A percentile compares a stretch with the other conserved stretches of the same genome.
These are phyloP conservation scores for Ustilago bromivora DNA, from an alignment of 1,284 basidiomycete species.

Conservation along the genomic window DNA sequence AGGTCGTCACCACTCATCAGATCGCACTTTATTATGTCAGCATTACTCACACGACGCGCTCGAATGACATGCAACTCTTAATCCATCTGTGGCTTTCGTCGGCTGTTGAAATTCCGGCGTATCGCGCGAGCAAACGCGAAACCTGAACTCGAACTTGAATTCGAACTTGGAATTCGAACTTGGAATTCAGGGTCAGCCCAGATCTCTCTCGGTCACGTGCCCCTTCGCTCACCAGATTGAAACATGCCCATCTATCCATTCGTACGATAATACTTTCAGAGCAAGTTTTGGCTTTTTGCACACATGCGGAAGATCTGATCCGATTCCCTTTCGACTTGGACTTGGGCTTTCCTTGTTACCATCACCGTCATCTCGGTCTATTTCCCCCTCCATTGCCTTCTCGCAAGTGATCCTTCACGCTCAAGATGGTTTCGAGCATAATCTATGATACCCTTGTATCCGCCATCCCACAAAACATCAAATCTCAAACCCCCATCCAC, in stretches of 20 bases:
- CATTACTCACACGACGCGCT: neutral
- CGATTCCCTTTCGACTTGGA: neutral
- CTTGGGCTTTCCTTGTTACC: slow-evolving; percentile 15
- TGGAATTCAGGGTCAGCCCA: neutral
- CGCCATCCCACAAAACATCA: slow-evolving; percentile 40
- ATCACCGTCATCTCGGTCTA: slow-evolving; percentile 15
- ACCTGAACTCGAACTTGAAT: neutral
- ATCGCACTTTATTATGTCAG: neutral
- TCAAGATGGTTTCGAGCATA: slow-evolving; percentile 48
- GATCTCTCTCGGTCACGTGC: too few relatives aligned
- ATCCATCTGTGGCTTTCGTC: slow-evolving; percentile 3
- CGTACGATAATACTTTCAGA: neutral
- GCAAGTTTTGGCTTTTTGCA: neutral
- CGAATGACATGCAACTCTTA: slow-evolving; percentile 17
- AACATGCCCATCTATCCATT: too few relatives aligned
- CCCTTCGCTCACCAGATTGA: too few relatives aligned
- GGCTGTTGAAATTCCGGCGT: slow-evolving; percentile 27
- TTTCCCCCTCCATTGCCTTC: neutral
- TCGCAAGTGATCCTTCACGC: slow-evolving; percentile 1
- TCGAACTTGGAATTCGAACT: neutral
- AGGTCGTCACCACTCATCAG: neutral
- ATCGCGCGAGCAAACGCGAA: slow-evolving; percentile 15
- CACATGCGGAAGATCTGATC: neutral
- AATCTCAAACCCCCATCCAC: slow-evolving; percentile 37
- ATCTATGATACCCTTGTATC: slow-evolving; percentile 52